Evolutionary conservation across 306 rosid species (phyloP).

Genomic region (Cicer yamashitae): DNA sequence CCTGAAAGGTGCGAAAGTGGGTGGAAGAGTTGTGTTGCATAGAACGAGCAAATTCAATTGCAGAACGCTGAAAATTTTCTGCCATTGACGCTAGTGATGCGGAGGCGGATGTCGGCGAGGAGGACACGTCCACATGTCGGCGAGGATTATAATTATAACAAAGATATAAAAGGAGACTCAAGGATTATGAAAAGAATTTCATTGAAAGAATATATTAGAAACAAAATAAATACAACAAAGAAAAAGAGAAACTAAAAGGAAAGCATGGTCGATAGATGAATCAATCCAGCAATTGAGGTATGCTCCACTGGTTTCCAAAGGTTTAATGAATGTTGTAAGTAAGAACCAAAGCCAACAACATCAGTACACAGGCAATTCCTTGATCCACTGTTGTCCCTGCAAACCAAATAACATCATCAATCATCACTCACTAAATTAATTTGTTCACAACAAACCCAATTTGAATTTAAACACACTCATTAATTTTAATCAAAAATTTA

Average conservation of each 20-base stretch:
- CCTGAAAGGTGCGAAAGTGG: constrained; percentile 65
- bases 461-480: not conserved
- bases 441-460: constrained; percentile 26
- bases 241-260: not conserved
- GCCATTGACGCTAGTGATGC: constrained; percentile 60
- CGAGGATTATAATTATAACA: not conserved
- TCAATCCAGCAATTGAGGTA: constrained; percentile 15
- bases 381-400: constrained; percentile 57
- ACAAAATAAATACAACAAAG: constrained; percentile 34
- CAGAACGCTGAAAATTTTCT: constrained; percentile 75
- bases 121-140: not conserved
- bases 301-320: constrained; percentile 21
- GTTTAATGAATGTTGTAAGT: constrained; percentile 68
- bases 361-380: constrained; percentile 55
- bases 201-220: constrained; percentile 47
- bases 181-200: constrained; percentile 43
- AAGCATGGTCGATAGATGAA: constrained; percentile 36
- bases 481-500: not conserved
- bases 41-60: constrained; percentile 72
- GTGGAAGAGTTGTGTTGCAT: constrained; percentile 57
- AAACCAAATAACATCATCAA: constrained; percentile 34
- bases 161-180: not conserved
- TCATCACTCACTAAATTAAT: not conserved
- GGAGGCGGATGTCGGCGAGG: constrained; percentile 38
- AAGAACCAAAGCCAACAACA: constrained; percentile 56